Percentiles rank a stretch among this genome's conserved stretches.
Conservation (phyloP, 2,329 filamentous ascomycete genomes). For the Periconia sp. region DNA sequence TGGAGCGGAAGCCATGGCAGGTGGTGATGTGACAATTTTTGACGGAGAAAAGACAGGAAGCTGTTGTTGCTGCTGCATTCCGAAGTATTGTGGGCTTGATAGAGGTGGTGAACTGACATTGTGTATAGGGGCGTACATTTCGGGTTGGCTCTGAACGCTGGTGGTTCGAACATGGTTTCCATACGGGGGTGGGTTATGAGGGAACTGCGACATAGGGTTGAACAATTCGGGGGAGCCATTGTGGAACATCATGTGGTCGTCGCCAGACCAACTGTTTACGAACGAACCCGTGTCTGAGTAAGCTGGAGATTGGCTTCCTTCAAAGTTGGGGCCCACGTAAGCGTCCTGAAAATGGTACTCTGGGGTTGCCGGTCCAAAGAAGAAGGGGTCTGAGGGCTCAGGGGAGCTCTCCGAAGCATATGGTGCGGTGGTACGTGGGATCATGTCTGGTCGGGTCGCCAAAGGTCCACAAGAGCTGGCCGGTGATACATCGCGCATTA, state of each 20-base stretch:
- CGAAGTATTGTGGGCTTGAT: constrained; percentile 24
- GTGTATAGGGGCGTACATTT: constrained; percentile 31
- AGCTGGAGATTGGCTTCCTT: constrained; percentile 34
- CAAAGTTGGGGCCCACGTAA: constrained; percentile 30
- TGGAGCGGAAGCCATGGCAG: constrained; percentile 28
- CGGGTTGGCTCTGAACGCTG: constrained; percentile 35
- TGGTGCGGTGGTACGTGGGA: constrained; percentile 30
- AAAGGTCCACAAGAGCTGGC: constrained; percentile 33
- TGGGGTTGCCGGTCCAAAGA: constrained; percentile 37
- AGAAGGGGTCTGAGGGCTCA: constrained; percentile 38
- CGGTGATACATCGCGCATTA: constrained; percentile 38
- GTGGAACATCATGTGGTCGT: constrained; percentile 35
- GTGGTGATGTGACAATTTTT: constrained; percentile 26
- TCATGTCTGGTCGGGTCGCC: constrained; percentile 32
- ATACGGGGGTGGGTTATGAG: constrained; percentile 20
- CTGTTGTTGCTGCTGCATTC: constrained; percentile 25
- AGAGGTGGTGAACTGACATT: constrained; percentile 26
- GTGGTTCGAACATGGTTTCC: constrained; percentile 28
- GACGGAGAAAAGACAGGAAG: constrained; percentile 25
- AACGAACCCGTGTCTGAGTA: constrained; percentile 34
- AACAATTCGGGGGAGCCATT: constrained; percentile 26
- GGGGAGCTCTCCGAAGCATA: constrained; percentile 38
- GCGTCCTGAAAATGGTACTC: constrained; percentile 38
- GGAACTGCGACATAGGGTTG: constrained; percentile 27
- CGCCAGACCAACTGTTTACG: constrained; percentile 32